These are phyloP conservation scores for Balakata baccata DNA, from an alignment of 345 rosid genomes.

Conservation along the genomic window DNA sequence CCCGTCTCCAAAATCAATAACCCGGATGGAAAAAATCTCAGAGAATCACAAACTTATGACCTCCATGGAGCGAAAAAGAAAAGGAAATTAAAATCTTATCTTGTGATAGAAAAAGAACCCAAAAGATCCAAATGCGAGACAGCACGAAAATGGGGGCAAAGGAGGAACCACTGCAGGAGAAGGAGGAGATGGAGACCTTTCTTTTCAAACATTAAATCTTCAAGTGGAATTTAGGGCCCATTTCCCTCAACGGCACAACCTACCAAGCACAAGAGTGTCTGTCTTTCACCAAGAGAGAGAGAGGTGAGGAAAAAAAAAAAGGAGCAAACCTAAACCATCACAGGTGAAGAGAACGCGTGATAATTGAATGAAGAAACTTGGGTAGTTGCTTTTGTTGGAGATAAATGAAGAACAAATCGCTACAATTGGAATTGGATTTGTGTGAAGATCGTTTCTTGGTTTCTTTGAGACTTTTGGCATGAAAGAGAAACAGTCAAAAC, in stretches of 20 bases:
- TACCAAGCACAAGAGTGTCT: conserved; percentile 45
- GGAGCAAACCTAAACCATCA: conserved; percentile 45
- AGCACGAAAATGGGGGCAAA: conserved; percentile 39
- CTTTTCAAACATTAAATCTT: conserved; percentile 27
- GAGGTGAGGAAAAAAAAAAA: conserved; percentile 20
- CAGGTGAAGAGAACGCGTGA: conserved; percentile 17
- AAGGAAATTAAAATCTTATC: conserved; percentile 26
- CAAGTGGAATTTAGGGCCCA: conserved; percentile 63
- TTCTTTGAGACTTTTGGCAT: conserved; percentile 1
- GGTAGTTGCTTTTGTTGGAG: conserved; percentile 23
- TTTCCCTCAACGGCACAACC: conserved; percentile 45
- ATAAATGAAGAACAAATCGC: conserved; percentile 16
- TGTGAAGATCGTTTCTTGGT: conserved; percentile 19
- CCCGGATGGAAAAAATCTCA: conserved; percentile 31
- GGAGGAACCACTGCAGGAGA: conserved; percentile 31
- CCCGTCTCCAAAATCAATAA: conserved; percentile 30
- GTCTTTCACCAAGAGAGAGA: conserved; percentile 20
- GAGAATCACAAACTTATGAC: conserved; percentile 9
- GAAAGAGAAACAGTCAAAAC: background rate
- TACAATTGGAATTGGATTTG: conserved; percentile 22
- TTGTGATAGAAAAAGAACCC: conserved; percentile 14
- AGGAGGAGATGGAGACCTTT: conserved; percentile 34
- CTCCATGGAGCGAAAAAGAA: conserved; percentile 10
- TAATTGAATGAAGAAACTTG: conserved; percentile 31
- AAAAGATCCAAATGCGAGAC: conserved; percentile 36